Evolutionary conservation across 140 eudicot genomes (phyloP).

Genomic region (Flaveria floridana): DNA sequence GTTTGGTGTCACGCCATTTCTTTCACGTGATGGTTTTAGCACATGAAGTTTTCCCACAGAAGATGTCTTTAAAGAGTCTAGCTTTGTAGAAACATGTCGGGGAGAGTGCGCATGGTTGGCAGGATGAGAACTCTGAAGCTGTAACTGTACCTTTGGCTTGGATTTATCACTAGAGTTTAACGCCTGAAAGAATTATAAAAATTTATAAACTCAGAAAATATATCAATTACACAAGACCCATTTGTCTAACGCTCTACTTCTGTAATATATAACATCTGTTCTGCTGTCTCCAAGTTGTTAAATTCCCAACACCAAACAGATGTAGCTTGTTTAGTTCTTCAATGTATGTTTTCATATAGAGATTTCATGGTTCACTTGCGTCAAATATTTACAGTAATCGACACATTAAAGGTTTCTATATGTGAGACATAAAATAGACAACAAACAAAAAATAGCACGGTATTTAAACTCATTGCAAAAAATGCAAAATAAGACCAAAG

Average conservation of each 20-base stretch:
- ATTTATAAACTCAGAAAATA: constrained; percentile 24
- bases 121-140: constrained; percentile 32
- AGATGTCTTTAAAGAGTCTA: constrained; percentile 53
- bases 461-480: constrained; percentile 4
- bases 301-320: background rate
- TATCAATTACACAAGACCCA: background rate
- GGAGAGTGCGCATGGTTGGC: constrained; percentile 46
- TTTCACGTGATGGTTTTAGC: constrained; percentile 74
- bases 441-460: background rate
- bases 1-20: constrained; percentile 42
- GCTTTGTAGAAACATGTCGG: constrained; percentile 48
- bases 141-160: constrained; percentile 59
- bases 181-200: constrained; percentile 32
- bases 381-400: background rate
- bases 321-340: background rate
- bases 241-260: background rate
- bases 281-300: background rate
- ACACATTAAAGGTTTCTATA: background rate
- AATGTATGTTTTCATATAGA: constrained; percentile 1
- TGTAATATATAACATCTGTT: background rate
- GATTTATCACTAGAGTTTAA: constrained; percentile 56
- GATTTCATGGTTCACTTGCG: background rate
- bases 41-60: constrained; percentile 65
- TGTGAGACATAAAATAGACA: background rate
- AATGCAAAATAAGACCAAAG: background rate